Base-by-base conservation (phyloP, 768 basidiomycete genomes). In the Neoboletus subvelutipes region DNA sequence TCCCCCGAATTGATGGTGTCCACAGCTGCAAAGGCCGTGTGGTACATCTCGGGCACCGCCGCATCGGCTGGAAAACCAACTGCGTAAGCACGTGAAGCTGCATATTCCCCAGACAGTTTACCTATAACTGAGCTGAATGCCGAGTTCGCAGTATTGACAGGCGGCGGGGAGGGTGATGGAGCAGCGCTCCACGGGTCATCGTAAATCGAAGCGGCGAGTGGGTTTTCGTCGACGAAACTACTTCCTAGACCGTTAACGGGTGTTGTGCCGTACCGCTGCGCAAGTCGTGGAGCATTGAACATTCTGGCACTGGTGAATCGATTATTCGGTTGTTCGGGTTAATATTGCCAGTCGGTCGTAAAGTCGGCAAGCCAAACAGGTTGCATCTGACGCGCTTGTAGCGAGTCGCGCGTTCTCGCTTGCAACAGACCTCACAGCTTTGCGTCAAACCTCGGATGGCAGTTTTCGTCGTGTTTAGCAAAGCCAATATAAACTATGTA, bases 261-360 rank as follows among this genome's bases (percentile, higher is more conserved):
- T 20, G 79, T 77, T 36, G 78, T 75, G 47, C 78, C 77, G 65
- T 92, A 90, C 58, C 86, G 78, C 63, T 88, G 88, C 26, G 79
- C 83, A 41, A 85, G 83, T 50, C 91, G 82, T 52, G 90, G 90
- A 50, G 89, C 81, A 77, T 93, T 92, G 78, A 93, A 93, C 90
- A 93, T 93, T 53, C 67, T 76, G 57, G 64, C 36, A 45, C 34
- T 36, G 34, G 52, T n/a, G 34, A 46, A 40, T 43, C 39, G 36
- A 49, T 59, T n/a, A 29, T 37, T 58, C 61, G 42, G 59, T 50
- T 56, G 64, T 40, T 46, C 46, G 34, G 41, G 42, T 40, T 26
- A 36, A 52, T 56, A 55, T 47, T 47, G 54, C 51, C 34, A 55
- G 52, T 48, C 28, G 40, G 54, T 58, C 41, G 40, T 46, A 54